Percentiles rank a stretch among this genome's conserved stretches.
phyloP scores from a whole-genome alignment of 73 alveolate species.

The Loxodes magnus region DNA sequence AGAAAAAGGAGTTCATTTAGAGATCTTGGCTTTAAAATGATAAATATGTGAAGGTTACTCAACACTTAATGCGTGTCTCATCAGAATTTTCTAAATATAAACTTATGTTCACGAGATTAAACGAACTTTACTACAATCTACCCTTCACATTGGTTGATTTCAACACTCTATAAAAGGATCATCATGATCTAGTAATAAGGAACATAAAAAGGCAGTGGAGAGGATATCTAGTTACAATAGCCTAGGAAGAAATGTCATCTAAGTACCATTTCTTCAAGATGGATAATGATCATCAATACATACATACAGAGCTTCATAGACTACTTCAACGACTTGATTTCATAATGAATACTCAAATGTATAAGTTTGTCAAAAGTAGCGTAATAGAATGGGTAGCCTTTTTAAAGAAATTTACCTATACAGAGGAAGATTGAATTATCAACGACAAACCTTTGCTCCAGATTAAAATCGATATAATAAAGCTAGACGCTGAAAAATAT shows the following conservation, averaged over 20 bases:
- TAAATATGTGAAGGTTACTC: conserved; percentile 34
- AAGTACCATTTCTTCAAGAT: conserved; percentile 75
- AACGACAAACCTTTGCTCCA: conserved; percentile 8
- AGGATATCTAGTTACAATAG: conserved; percentile 46
- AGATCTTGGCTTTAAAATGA: conserved; percentile 38
- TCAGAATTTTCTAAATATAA: conserved; percentile 33
- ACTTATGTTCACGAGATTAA: conserved; percentile 33
- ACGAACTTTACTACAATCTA: conserved; percentile 26
- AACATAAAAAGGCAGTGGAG: conserved; percentile 55
- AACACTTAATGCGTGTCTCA: conserved; percentile 33
- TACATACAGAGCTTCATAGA: conserved; percentile 59
- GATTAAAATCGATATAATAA: no score
- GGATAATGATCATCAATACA: conserved; percentile 49
- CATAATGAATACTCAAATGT: conserved; percentile 66
- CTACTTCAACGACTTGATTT: conserved; percentile 63
- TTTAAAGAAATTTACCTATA: conserved; percentile 49
- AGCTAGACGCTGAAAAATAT: no score
- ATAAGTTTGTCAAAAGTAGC: conserved; percentile 69
- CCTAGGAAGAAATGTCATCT: conserved; percentile 58
- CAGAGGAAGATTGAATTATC: background rate
- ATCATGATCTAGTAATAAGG: conserved; percentile 29
- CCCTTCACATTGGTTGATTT: no score
- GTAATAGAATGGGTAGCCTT: conserved; percentile 73
- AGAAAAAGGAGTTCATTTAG: conserved; percentile 13
- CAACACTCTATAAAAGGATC: no score